phyloP scores from a whole-genome alignment of 2,329 filamentous ascomycete species.

The Xylaria sp. region DNA sequence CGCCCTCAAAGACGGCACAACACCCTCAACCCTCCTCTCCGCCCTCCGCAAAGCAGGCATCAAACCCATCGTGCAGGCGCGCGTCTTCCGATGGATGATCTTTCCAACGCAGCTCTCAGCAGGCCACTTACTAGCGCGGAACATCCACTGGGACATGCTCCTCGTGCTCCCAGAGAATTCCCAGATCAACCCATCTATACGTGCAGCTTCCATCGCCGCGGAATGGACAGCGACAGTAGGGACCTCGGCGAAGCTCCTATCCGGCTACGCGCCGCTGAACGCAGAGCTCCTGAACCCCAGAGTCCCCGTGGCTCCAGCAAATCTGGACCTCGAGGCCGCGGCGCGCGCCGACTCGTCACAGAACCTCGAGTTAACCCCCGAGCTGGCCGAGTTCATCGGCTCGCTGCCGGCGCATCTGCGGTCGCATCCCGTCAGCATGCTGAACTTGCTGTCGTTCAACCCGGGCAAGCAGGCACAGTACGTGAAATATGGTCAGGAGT shows the following conservation, averaged over 20 bases:
- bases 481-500: conserved; percentile 67
- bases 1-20: conserved; percentile 38
- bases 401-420: conserved; percentile 34
- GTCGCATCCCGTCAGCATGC: conserved; percentile 67
- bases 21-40: conserved; percentile 37
- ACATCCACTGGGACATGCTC: conserved; percentile 44
- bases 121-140: conserved; percentile 42
- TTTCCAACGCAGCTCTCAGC: conserved; percentile 39
- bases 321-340: conserved; percentile 17
- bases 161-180: conserved; percentile 33
- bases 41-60: conserved; percentile 39
- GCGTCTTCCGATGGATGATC: conserved; percentile 45
- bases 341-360: conserved; percentile 47
- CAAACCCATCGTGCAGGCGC: conserved; percentile 42
- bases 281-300: not conserved
- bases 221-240: conserved; percentile 41
- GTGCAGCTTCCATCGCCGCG: conserved; percentile 27
- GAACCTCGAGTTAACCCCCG: conserved; percentile 64
- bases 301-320: not conserved
- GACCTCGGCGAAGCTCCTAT: conserved; percentile 39
- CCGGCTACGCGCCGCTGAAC: conserved; percentile 33
- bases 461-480: conserved; percentile 63
- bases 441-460: conserved; percentile 71
- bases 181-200: conserved; percentile 17
- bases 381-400: conserved; percentile 63